Percentiles rank a stretch among this genome's conserved stretches.
phyloP scores from a whole-genome alignment of 2,329 filamentous ascomycete species.

The Curvularia sp. region DNA sequence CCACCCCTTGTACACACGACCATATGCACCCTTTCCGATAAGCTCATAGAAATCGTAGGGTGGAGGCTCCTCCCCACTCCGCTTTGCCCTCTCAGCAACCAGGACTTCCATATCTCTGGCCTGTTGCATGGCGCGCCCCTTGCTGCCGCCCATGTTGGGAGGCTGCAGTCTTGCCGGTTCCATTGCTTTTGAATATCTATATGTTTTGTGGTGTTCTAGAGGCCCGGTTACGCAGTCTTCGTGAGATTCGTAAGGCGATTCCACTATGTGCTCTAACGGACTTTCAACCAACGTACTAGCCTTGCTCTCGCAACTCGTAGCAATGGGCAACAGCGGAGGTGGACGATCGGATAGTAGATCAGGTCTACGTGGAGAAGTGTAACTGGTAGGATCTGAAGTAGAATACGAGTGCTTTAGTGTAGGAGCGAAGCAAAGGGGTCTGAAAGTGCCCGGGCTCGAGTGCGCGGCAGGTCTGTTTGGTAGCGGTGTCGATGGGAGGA shows the following conservation, averaged over 20 bases:
- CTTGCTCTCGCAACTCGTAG: constrained; percentile 26
- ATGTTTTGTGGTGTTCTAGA: constrained; percentile 9
- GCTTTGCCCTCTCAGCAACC: constrained; percentile 68
- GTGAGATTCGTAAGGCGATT: constrained; percentile 30
- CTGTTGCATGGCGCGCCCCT: constrained; percentile 70
- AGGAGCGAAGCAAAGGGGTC: constrained; percentile 1
- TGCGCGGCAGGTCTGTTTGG: constrained; percentile 16
- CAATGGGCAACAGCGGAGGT: constrained; percentile 22
- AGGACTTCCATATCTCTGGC: constrained; percentile 72
- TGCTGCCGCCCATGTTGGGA: constrained; percentile 52
- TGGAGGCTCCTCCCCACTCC: constrained; percentile 66
- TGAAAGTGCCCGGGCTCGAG: constrained; percentile 19
- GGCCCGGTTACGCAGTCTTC: constrained; percentile 1
- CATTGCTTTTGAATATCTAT: constrained; percentile 31
- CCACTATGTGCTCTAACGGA: constrained; percentile 36
- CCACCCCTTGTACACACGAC: constrained; percentile 73
- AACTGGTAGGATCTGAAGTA: constrained; percentile 33
- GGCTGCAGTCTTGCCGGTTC: constrained; percentile 42
- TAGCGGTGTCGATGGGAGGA: constrained; percentile 8
- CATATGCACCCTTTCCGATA: constrained; percentile 78
- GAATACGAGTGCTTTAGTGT: constrained; percentile 27
- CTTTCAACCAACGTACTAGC: constrained; percentile 22
- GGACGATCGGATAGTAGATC: constrained; percentile 18
- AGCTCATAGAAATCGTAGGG: constrained; percentile 74
- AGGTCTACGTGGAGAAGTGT: constrained; percentile 18